These are phyloP conservation scores for Corymbia maculata DNA, from an alignment of 345 rosid species.

Conservation along the genomic window DNA sequence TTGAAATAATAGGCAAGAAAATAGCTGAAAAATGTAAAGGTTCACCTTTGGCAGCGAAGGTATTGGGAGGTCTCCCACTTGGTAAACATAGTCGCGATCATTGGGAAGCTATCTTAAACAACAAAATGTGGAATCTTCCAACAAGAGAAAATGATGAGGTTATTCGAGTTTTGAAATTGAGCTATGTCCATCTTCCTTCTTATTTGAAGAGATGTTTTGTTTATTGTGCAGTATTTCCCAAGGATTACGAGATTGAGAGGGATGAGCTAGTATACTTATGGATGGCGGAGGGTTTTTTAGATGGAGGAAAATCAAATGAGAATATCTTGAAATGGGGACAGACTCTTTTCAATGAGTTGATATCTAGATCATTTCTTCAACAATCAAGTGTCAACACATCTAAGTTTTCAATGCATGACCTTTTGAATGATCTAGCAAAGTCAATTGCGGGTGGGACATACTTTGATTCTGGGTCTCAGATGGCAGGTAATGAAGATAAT, in stretches of 20 bases:
- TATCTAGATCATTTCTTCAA: background rate
- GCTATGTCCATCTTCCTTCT: background rate
- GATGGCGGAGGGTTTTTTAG: background rate
- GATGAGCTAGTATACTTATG: background rate
- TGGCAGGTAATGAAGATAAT: too few species aligned
- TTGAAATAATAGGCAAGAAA: background rate
- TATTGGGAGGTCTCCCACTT: background rate
- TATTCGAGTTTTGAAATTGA: background rate
- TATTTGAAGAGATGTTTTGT: background rate
- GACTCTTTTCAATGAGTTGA: background rate
- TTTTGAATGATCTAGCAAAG: background rate
- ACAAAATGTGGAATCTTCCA: background rate
- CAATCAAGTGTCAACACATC: background rate
- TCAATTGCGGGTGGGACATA: background rate
- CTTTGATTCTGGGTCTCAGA: background rate
- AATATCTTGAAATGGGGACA: fast-evolving
- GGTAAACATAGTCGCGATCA: background rate
- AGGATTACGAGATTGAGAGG: background rate
- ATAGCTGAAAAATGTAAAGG: background rate
- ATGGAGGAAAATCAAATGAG: background rate
- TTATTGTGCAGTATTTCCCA: background rate
- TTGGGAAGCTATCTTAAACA: background rate
- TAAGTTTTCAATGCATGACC: background rate
- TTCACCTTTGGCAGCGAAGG: background rate
- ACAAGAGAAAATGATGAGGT: background rate